Base-by-base conservation (phyloP, 371 early-diverging fungal genomes). In the Paraphysoderma sedebokerense region DNA sequence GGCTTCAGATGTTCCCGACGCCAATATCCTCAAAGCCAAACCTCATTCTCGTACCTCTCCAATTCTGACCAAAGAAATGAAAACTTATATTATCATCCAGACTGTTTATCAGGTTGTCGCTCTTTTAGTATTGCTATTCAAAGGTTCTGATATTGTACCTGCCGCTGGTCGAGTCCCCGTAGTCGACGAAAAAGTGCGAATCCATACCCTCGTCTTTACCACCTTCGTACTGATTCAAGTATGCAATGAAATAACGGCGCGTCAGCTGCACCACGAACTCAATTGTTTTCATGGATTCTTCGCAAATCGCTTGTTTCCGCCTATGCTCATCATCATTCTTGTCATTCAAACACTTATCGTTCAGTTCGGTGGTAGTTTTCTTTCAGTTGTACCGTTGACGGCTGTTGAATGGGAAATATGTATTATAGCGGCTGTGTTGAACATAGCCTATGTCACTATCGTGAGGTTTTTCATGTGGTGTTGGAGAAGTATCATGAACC, bases 171-270 rank as follows among this genome's bases (percentile, higher is more conserved):
- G 7, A 3, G 23, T 5, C 5, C 24, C n/a, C 38, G 7, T 46
- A 13, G 19, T 15, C 46, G 15, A 46, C 15, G 15, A 11, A n/a
- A 46, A 24, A 17, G 57, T 52, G 13, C 55, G 63, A 9, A 57
- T 81, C 9, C 60, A 66, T 35, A 72, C 80, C 5, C 55, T 79
- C 42, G 70, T 84, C 0, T 85, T 84, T 57, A 85, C 80, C 50
- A 70, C 81, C 1, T 86, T 85, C 59, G 79, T 84, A 2, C 77
- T 81, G 49, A 57, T 82, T 37, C 87, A 84, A 51, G 68, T 86
- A 29, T 83, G 81, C 52, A 82, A 83, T 49, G 40, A 57, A 20
- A 22, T 53, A 72, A 66, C 55, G 76, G 76, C 52, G 22, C 71
- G 84, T 38, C 70, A 78, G 19, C 60, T 84, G 37, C 72, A 81